Evolutionary conservation across 176 grass and related monocot genomes (phyloP), one percentile per base, ranked within the genome.

Genomic region (Phyllostachys edulis): DNA sequence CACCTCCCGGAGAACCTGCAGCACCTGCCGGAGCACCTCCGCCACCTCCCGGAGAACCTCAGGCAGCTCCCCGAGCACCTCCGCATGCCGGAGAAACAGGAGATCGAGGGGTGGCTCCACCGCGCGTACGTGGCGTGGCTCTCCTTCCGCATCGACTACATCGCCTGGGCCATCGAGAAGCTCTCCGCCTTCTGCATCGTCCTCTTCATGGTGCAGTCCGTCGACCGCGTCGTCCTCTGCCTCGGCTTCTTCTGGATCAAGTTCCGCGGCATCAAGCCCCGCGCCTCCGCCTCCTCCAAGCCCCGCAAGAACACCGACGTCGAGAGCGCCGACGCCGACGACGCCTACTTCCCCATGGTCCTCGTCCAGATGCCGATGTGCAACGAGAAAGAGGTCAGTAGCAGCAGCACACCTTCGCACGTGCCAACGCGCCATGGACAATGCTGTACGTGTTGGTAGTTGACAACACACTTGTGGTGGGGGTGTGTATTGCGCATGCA

Each of bases 361-460:
- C 89, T 98, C 56, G 63, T 98, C 6, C 95, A 97, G 89, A 97
- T 97, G 87, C 95, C 95, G 9, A 97, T 97, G 94, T 97, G 94
- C 80, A 98, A 98, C 66, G 95, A 98, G 87, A 94, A 85, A 73
- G 95, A 98, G 92, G 95, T 97, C 26, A 41, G 32, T 17, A 24
- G 23, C 23, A 24, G 10, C 56, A 5, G 56, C 23, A 5, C 23
- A 61, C 9, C 57, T 24, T 3, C 1, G 12, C 5, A 40, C 11
- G 37, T 6, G 14, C 15, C 15, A 20, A 0, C 10, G 16, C 40
- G 6, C 55, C 62, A 54, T 54, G 62, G 12, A 49, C 24, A 16
- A 65, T 34, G 51, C 18, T 27, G 34, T 14, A 38, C 20, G 1
- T 63, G 50, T 67, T 47, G 45, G 12, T 3, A 47, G 4, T 11